These are phyloP conservation scores for Ceriops zippeliana DNA, from an alignment of 345 rosid species.

Conservation along the genomic window DNA sequence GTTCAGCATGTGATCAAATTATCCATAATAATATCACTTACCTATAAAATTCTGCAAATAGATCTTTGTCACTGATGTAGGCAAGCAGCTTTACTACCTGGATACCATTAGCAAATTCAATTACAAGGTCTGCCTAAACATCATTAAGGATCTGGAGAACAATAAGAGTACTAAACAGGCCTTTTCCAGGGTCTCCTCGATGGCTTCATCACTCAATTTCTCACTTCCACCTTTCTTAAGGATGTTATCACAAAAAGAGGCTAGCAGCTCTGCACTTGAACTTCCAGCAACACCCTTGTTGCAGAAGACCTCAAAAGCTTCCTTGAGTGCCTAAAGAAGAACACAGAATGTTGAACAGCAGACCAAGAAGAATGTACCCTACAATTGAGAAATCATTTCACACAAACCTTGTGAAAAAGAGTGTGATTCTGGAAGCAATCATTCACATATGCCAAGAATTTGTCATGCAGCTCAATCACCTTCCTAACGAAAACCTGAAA, in stretches of 20 bases:
- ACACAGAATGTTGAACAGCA: neutral
- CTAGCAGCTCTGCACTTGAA: slow-evolving; percentile 38
- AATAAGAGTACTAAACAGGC: slow-evolving; percentile 7
- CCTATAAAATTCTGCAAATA: slow-evolving; percentile 42
- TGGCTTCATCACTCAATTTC: slow-evolving; percentile 42
- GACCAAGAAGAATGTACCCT: neutral
- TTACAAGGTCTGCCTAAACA: neutral
- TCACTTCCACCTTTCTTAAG: slow-evolving; percentile 38
- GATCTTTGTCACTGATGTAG: slow-evolving; percentile 34
- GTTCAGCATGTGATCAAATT: neutral
- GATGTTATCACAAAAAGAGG: slow-evolving; percentile 39
- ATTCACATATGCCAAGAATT: slow-evolving; percentile 30
- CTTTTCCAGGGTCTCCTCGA: slow-evolving; percentile 44
- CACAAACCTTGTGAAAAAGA: slow-evolving; percentile 38
- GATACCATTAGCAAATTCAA: slow-evolving; percentile 5
- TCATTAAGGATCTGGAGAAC: neutral
- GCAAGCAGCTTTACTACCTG: slow-evolving; percentile 35
- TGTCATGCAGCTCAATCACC: slow-evolving; percentile 44
- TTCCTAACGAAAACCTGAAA: slow-evolving; percentile 34
- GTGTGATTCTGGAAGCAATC: slow-evolving; percentile 36
- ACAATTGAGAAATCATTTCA: neutral
- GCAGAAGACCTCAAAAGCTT: slow-evolving; percentile 40
- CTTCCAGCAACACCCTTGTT: slow-evolving; percentile 33
- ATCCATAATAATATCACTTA: neutral
- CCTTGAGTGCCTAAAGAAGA: slow-evolving; percentile 31